Percentiles rank a stretch among this genome's conserved stretches.
Conservation (phyloP, 2,329 filamentous ascomycete species). For the Aspergillus transmontanensis region DNA sequence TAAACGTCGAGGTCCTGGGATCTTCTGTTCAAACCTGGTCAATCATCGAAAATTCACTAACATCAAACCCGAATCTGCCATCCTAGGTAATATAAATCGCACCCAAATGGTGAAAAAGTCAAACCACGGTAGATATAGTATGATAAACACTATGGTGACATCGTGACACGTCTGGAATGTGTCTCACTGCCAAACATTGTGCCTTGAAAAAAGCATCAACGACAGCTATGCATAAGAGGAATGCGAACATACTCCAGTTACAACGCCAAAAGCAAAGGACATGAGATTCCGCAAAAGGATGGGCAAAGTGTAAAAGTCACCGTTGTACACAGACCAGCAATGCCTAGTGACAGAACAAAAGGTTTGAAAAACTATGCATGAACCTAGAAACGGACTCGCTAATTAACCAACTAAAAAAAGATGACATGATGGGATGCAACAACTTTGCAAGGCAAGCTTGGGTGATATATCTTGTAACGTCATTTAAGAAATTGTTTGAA, state of each 20-base stretch:
- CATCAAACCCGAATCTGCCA: not conserved
- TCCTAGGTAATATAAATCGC: not conserved
- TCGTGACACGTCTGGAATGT: not conserved
- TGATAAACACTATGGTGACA: not conserved
- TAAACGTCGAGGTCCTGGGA: not conserved
- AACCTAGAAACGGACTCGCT: conserved; percentile 9
- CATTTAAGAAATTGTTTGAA: conserved; percentile 48
- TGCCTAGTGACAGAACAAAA: conserved; percentile 6
- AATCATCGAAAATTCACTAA: not conserved
- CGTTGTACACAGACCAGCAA: conserved; percentile 14
- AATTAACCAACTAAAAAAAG: conserved; percentile 4
- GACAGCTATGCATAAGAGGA: conserved; percentile 1
- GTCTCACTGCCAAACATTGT: not conserved
- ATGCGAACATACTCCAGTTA: not conserved
- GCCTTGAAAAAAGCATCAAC: not conserved
- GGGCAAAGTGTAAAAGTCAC: not conserved
- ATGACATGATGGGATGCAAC: not conserved
- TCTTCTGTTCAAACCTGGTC: not conserved
- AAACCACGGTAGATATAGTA: not conserved
- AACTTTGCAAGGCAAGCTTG: not conserved
- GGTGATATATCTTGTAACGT: conserved; percentile 11
- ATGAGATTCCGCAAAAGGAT: not conserved
- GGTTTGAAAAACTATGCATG: not conserved
- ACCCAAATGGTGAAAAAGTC: not conserved
- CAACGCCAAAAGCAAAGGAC: not conserved